These are phyloP conservation scores for Mycena kentingensis DNA, from an alignment of 768 basidiomycete species.

Conservation along the genomic window DNA sequence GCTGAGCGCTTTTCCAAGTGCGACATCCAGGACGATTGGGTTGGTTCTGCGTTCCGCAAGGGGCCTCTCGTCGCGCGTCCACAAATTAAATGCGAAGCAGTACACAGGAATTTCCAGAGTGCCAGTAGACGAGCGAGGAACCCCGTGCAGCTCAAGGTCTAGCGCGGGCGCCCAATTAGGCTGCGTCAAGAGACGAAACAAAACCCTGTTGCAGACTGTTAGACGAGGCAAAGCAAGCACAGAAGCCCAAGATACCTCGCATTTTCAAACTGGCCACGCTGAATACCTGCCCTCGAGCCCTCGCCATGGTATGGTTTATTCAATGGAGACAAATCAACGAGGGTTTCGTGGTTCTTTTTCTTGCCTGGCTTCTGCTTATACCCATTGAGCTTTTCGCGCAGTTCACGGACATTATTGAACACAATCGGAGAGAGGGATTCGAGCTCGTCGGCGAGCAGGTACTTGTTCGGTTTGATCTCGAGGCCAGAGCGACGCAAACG, in stretches of 20 bases:
- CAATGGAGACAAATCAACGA: slow-evolving; percentile 5
- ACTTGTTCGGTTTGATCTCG: background rate
- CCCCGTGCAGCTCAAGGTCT: background rate
- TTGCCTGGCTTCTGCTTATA: background rate
- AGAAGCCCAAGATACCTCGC: slow-evolving; percentile 1
- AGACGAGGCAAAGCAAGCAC: background rate
- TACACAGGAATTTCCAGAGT: background rate
- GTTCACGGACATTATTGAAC: background rate
- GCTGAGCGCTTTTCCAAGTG: too few relatives aligned
- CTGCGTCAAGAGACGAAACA: background rate
- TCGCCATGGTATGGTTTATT: slow-evolving; percentile 10
- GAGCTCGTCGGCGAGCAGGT: background rate
- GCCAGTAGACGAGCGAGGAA: background rate
- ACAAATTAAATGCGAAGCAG: background rate
- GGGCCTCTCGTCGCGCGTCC: background rate
- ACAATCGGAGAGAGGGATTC: slow-evolving; percentile 20
- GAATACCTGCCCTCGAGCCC: background rate
- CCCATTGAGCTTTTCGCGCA: slow-evolving; percentile 8
- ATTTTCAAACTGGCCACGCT: slow-evolving; percentile 16
- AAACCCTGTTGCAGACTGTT: background rate
- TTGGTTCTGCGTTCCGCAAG: too few relatives aligned
- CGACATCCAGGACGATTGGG: too few relatives aligned
- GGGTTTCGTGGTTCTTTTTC: too few relatives aligned
- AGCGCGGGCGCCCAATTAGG: background rate
- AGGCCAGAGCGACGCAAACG: background rate